A percentile compares a stretch with the other conserved stretches of the same genome.
phyloP scores from a whole-genome alignment of 768 basidiomycete species.

The Serendipita sp. region DNA sequence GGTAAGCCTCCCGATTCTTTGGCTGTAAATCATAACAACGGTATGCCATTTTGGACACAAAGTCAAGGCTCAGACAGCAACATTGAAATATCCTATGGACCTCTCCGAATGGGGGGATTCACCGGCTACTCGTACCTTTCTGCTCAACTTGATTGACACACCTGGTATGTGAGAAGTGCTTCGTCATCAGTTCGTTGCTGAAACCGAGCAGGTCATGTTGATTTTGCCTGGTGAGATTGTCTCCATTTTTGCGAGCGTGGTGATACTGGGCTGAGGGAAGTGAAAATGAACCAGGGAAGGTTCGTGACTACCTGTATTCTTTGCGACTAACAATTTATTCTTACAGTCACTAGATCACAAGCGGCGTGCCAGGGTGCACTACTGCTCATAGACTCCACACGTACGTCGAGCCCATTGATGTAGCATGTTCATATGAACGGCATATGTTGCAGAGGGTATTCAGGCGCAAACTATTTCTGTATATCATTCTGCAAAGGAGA shows the following conservation, averaged over 20 bases:
- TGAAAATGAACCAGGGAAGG: neutral
- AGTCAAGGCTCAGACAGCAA: slow-evolving; percentile 95
- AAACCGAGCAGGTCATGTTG: slow-evolving; percentile 62
- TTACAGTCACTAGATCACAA: slow-evolving; percentile 67
- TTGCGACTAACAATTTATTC: neutral
- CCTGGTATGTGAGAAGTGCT: slow-evolving; percentile 23
- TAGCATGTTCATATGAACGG: neutral
- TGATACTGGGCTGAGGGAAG: neutral
- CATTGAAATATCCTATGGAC: slow-evolving; percentile 23
- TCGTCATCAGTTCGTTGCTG: neutral
- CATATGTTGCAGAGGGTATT: slow-evolving; percentile 44
- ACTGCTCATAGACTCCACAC: slow-evolving; percentile 81
- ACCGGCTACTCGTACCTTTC: slow-evolving; percentile 26
- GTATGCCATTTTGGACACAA: neutral
- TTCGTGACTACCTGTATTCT: neutral
- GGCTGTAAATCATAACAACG: neutral
- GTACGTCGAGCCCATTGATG: slow-evolving; percentile 12
- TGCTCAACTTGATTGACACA: slow-evolving; percentile 93
- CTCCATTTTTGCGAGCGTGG: neutral
- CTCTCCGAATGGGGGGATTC: neutral
- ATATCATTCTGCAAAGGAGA: slow-evolving; percentile 72
- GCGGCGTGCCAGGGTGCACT: slow-evolving; percentile 86
- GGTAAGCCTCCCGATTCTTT: slow-evolving; percentile 27
- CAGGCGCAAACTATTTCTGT: slow-evolving; percentile 97
- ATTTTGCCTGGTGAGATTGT: slow-evolving; percentile 74